These are phyloP conservation scores for Rhododendron ferrugineum DNA, from an alignment of 148 eudicot genomes.

Conservation along the genomic window DNA sequence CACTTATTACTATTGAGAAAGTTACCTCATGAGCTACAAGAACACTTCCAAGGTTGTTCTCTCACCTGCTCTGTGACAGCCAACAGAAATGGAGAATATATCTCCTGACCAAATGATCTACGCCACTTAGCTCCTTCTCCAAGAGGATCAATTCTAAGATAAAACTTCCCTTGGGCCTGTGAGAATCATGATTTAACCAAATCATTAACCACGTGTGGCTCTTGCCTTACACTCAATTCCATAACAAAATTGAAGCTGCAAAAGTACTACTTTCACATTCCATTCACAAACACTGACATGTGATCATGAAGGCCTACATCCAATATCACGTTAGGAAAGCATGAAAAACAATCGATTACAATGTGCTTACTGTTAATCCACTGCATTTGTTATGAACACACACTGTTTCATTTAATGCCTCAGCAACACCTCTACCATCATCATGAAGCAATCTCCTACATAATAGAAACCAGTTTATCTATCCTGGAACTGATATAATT, in stretches of 20 bases:
- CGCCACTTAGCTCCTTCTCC: slow-evolving; percentile 99
- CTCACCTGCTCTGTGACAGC: slow-evolving; percentile 90
- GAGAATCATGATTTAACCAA: background rate
- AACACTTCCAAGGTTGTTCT: background rate
- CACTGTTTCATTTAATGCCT: slow-evolving; percentile 84
- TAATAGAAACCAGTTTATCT: slow-evolving; percentile 12
- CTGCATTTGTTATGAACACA: slow-evolving; percentile 52
- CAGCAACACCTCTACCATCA: slow-evolving; percentile 85
- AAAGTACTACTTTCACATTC: background rate
- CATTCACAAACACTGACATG: background rate
- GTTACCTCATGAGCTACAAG: background rate
- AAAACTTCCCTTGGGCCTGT: slow-evolving; percentile 81
- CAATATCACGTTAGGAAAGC: background rate
- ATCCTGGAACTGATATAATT: background rate
- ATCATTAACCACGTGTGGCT: background rate
- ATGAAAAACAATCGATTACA: background rate
- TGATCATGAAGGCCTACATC: background rate
- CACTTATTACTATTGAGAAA: background rate
- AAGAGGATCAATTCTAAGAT: slow-evolving; percentile 63
- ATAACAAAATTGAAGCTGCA: background rate
- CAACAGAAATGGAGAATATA: slow-evolving; percentile 88
- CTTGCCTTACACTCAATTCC: background rate
- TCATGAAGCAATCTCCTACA: slow-evolving; percentile 81
- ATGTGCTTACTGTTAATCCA: slow-evolving; percentile 64
- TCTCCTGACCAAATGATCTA: slow-evolving; percentile 75